These are phyloP conservation scores for Manihot esculenta DNA, from an alignment of 441 rosid species.

Conservation along the genomic window DNA sequence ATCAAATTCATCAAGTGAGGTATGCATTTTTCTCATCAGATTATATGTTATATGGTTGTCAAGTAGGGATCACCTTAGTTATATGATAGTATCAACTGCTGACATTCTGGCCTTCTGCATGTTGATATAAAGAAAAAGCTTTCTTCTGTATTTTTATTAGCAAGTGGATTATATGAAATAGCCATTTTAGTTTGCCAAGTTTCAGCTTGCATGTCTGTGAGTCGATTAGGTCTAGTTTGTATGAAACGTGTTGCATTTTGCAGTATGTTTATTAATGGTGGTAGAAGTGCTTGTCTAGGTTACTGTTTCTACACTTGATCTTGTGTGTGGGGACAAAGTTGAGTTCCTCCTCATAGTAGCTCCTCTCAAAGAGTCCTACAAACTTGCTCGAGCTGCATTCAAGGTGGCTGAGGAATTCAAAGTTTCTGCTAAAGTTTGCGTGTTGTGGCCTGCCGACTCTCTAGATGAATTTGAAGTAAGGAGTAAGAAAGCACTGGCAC, in stretches of 20 bases:
- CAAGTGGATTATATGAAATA: background rate
- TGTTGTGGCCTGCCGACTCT: constrained; percentile 48
- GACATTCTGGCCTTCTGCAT: background rate
- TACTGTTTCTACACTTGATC: constrained; percentile 65
- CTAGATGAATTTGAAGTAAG: constrained; percentile 24
- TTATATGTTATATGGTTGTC: background rate
- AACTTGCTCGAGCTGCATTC: constrained; percentile 26
- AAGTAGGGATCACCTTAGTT: background rate
- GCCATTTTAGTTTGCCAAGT: background rate
- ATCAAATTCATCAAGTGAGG: constrained; percentile 46
- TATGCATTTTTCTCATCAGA: constrained; percentile 14
- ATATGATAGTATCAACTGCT: background rate
- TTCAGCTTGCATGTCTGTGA: background rate
- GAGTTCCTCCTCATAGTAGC: constrained; percentile 86
- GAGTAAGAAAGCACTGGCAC: constrained; percentile 48
- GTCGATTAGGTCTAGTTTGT: background rate
- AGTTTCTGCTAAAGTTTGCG: constrained; percentile 35
- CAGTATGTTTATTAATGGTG: background rate
- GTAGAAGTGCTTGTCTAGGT: constrained; percentile 31
- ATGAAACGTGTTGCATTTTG: constrained; percentile 4
- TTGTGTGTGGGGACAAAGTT: constrained; percentile 54
- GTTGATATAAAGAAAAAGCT: background rate
- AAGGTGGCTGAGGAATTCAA: constrained; percentile 26
- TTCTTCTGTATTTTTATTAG: background rate
- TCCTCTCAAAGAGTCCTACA: constrained; percentile 51